These are phyloP conservation scores for Allium cepa DNA, from an alignment of 106 monocot genomes.

Conservation along the genomic window DNA sequence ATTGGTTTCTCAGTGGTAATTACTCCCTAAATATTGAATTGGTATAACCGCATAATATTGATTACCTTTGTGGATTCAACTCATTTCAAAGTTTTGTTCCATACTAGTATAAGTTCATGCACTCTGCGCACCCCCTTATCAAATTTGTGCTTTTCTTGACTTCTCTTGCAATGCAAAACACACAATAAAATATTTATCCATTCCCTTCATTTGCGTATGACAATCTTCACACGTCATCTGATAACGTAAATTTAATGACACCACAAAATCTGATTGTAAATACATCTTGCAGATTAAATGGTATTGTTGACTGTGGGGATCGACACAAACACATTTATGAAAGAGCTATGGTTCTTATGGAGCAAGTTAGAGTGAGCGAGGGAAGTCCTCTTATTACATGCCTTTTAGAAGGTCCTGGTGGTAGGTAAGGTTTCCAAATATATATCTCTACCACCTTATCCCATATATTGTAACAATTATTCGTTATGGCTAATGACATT, in stretches of 20 bases:
- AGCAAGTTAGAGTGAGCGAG: conserved; percentile 92
- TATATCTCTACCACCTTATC: neutral
- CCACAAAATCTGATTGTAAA: neutral
- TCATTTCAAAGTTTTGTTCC: too few relatives aligned
- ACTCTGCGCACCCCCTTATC: too few relatives aligned
- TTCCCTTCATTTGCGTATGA: neutral
- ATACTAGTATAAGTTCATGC: too few relatives aligned
- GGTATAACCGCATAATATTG: too few relatives aligned
- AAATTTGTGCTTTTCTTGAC: neutral
- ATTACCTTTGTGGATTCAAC: too few relatives aligned
- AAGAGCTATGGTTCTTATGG: conserved; percentile 78
- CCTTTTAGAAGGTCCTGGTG: conserved; percentile 85
- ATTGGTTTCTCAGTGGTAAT: too few relatives aligned
- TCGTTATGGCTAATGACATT: neutral
- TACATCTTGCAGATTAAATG: conserved; percentile 57
- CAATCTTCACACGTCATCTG: neutral
- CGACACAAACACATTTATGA: conserved; percentile 70
- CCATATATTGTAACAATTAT: too few relatives aligned
- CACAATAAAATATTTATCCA: too few relatives aligned
- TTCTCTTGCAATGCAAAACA: neutral
- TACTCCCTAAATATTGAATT: too few relatives aligned
- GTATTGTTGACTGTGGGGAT: conserved; percentile 85
- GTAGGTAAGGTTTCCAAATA: conserved; percentile 43
- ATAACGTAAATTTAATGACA: neutral
- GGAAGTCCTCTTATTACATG: conserved; percentile 94